Conservation (phyloP, 768 basidiomycete species). For the Suillus subluteus region DNA sequence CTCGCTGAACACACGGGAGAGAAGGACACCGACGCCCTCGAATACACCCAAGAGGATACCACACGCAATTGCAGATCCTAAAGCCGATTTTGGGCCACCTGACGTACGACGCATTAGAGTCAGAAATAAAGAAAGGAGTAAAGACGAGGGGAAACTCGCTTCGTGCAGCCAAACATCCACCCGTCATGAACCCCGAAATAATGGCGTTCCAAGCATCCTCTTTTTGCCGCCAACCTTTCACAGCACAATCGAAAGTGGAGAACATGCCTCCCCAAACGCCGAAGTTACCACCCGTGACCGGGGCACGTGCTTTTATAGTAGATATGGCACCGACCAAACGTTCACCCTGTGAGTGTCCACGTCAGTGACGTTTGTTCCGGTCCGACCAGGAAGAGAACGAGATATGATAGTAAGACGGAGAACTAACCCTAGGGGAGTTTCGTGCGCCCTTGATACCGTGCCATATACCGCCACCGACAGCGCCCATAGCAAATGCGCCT, state of each 20-base stretch:
- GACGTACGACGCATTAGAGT: neutral
- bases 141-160: constrained; percentile 57
- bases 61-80: constrained; percentile 93
- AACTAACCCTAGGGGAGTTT: constrained; percentile 88
- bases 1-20: constrained; percentile 88
- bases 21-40: constrained; percentile 92
- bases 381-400: neutral
- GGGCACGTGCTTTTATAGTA: constrained; percentile 96
- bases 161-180: constrained; percentile 91
- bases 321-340: constrained; percentile 92
- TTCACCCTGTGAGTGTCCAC: constrained; percentile 68
- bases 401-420: neutral
- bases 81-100: constrained; percentile 92
- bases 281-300: constrained; percentile 97
- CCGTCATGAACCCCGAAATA: constrained; percentile 97
- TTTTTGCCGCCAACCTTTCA: constrained; percentile 96
- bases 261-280: constrained; percentile 98
- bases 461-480: constrained; percentile 97
- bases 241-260: constrained; percentile 96
- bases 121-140: neutral
- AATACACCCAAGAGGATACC: constrained; percentile 95
- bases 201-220: constrained; percentile 99
- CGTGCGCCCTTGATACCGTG: constrained; percentile 97
- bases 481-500: constrained; percentile 97
- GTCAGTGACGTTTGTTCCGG: neutral